Conservation (phyloP, 2,329 filamentous ascomycete species). For the Ophiostoma piceae region DNA sequence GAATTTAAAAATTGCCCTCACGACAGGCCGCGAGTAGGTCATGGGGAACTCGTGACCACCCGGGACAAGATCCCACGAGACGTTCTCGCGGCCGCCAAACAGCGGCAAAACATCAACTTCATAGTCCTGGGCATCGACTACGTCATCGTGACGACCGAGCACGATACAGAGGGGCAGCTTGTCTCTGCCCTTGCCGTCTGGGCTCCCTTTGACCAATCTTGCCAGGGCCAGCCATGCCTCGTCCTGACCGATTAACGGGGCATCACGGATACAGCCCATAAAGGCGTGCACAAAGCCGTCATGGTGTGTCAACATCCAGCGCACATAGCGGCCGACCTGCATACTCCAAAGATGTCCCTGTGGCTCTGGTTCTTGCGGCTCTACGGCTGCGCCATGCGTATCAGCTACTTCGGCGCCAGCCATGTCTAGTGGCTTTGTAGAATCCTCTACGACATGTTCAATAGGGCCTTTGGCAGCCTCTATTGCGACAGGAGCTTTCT, state of each 20-base stretch:
- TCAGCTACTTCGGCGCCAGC: slow-evolving; percentile 41
- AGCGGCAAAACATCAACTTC: slow-evolving; percentile 46
- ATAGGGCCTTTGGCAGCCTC: slow-evolving; percentile 6
- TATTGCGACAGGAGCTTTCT: neutral
- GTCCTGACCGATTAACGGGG: slow-evolving; percentile 50
- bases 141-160: slow-evolving; percentile 47
- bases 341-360: slow-evolving; percentile 37
- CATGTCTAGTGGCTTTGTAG: slow-evolving; percentile 34
- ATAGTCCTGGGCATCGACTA: slow-evolving; percentile 50
- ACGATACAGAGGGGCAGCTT: slow-evolving; percentile 46
- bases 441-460: slow-evolving; percentile 4
- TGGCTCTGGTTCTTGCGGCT: slow-evolving; percentile 27
- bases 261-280: slow-evolving; percentile 52
- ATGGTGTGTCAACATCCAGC: slow-evolving; percentile 55
- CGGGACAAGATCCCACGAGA: slow-evolving; percentile 48
- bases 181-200: neutral
- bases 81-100: slow-evolving; percentile 40
- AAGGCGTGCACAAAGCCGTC: slow-evolving; percentile 56
- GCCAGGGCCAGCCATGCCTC: slow-evolving; percentile 47
- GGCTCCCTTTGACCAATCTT: slow-evolving; percentile 29
- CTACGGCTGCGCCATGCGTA: slow-evolving; percentile 28
- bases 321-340: slow-evolving; percentile 47
- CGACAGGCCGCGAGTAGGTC: slow-evolving; percentile 44
- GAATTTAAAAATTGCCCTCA: slow-evolving; percentile 45
- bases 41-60: slow-evolving; percentile 60